Evolutionary conservation across 495 filamentous ascomycete species (phyloP).

Genomic region (Penicillium canariense): DNA sequence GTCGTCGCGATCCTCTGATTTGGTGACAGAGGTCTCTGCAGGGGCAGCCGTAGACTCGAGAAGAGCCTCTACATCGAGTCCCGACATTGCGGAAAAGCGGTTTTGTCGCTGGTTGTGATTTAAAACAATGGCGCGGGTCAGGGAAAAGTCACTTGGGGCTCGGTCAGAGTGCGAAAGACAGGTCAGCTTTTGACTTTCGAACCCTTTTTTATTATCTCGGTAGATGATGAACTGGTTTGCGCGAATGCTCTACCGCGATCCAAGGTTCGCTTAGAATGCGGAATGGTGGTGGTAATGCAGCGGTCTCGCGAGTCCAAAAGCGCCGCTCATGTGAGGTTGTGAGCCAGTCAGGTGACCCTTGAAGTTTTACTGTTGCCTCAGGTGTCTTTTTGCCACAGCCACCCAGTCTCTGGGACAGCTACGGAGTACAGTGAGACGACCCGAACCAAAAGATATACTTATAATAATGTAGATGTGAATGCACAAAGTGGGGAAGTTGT

Average conservation of each 20-base stretch:
- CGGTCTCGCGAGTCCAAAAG: neutral
- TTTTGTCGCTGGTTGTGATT: conserved; percentile 19
- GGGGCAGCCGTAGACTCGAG: conserved; percentile 81
- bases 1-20: conserved; percentile 57
- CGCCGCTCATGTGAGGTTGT: neutral
- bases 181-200: conserved; percentile 30
- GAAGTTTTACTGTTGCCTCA: conserved; percentile 1
- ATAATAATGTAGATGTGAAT: too few species aligned
- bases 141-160: conserved; percentile 46
- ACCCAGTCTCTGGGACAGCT: neutral
- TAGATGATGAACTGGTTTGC: neutral
- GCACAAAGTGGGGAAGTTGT: neutral
- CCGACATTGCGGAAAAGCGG: conserved; percentile 63
- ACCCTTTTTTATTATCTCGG: conserved; percentile 33
- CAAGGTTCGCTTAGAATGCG: neutral
- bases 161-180: conserved; percentile 43
- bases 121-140: conserved; percentile 15
- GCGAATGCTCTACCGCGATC: neutral
- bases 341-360: conserved; percentile 3
- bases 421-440: too few species aligned
- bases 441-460: too few species aligned
- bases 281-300: neutral
- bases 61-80: conserved; percentile 89
- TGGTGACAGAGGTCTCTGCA: conserved; percentile 47
- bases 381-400: neutral